Evolutionary conservation across 2,329 filamentous ascomycete species (phyloP), one percentile per base, ranked within the genome.

Genomic region (Lachnellula subtilissima): DNA sequence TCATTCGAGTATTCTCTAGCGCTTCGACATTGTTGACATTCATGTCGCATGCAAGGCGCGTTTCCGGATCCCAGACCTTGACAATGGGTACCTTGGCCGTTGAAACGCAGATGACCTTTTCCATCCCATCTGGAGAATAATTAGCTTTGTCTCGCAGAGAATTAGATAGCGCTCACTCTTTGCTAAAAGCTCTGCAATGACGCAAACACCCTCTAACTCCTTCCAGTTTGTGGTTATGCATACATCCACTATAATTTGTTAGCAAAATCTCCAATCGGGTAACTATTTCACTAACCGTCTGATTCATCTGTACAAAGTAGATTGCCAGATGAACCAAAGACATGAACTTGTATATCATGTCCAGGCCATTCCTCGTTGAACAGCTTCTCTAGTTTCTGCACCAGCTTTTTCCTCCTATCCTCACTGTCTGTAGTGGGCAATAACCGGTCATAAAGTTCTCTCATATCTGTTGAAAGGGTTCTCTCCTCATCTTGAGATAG

Each of bases 271-370:
- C 47, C 36, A 23, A 14, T 35, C 15, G 7, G 12, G 25, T 37
- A 46, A 53, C 14, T 4, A 23, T 23, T 45, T 28, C 36, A 77
- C 85, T 66, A 77, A 96, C 91, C 90, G 76, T 99, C 94, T 52
- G 94, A 99, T 69, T 97, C 91, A 72, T 91, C 92, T 36, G 93
- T 96, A 73, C 91, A 97, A 55, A 99, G 77, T 71, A 94, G 76
- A 72, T 99, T 99, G 48, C 94, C 94, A 4, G 94, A 97, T 5
- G 94, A 97, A n/a, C 94, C 94, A 79, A 99, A 99, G 15, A 97
- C 84, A 71, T 94, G 87, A 37, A 97, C 94, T 63, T 83, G 86
- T 68, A 97, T 97, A 59, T 95, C 82, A 67, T 91, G 87, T 1
- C 89, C 91, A 1, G 94, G 94, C 90, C 93, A 99, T 69, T 95